Percentiles rank a stretch among this genome's conserved stretches.
Conservation (phyloP, 2,329 filamentous ascomycete genomes). For the Sarocladiaceae sp. region DNA sequence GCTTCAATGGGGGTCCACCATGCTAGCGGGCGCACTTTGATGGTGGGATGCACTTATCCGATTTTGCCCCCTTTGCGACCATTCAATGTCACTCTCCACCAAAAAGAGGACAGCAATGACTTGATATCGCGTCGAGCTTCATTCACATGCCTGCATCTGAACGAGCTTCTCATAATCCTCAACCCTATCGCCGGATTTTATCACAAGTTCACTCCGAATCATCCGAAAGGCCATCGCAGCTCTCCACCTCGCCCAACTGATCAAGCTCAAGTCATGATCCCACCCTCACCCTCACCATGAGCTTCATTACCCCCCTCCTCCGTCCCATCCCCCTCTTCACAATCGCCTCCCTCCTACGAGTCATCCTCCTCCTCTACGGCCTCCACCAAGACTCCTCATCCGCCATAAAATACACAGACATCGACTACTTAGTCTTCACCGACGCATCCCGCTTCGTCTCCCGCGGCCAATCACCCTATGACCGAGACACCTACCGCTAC, state of each 20-base stretch:
- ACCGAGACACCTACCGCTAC: slow-evolving; percentile 92
- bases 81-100: slow-evolving; percentile 1
- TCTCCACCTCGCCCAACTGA: neutral
- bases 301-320: slow-evolving; percentile 20
- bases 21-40: neutral
- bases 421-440: slow-evolving; percentile 98
- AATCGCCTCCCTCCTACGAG: slow-evolving; percentile 61
- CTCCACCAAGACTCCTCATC: slow-evolving; percentile 90
- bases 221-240: neutral
- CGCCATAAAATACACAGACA: slow-evolving; percentile 95
- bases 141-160: too few species aligned
- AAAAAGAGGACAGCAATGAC: slow-evolving; percentile 6
- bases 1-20: slow-evolving; percentile 1
- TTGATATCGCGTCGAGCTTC: neutral
- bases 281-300: neutral
- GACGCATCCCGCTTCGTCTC: slow-evolving; percentile 80
- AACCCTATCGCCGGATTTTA: too few species aligned
- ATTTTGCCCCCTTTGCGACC: neutral
- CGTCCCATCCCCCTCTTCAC: slow-evolving; percentile 46
- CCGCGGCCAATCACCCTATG: slow-evolving; percentile 70
- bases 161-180: too few species aligned
- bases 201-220: neutral
- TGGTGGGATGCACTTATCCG: slow-evolving; percentile 5
- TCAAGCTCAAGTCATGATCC: slow-evolving; percentile 5
- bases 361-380: slow-evolving; percentile 77